Conservation (phyloP, 2,329 filamentous ascomycete species). For the Sarocladiaceae sp. region DNA sequence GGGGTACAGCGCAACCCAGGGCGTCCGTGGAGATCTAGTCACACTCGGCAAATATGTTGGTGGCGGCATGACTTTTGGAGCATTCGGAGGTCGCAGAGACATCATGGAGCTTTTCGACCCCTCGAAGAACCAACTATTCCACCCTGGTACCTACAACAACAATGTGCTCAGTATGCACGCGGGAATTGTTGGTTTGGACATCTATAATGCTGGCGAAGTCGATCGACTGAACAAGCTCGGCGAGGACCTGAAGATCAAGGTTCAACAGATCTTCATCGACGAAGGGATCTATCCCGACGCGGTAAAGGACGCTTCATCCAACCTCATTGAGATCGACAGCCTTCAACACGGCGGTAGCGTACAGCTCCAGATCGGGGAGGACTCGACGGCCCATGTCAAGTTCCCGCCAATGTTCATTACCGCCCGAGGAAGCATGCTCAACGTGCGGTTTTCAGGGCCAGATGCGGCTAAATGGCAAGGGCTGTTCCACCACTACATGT, state of each 20-base stretch:
- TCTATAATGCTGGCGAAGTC: not conserved
- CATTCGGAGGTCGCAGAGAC: slow-evolving; percentile 56
- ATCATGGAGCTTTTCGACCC: slow-evolving; percentile 58
- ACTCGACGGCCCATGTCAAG: too few relatives aligned
- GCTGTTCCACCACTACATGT: not conserved
- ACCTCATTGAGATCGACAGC: too few relatives aligned
- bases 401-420: too few relatives aligned
- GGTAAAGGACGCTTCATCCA: too few relatives aligned
- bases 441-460: not conserved
- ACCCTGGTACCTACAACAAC: slow-evolving; percentile 67
- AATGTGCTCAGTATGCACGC: slow-evolving; percentile 39
- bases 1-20: slow-evolving; percentile 40
- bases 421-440: not conserved
- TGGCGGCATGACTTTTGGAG: slow-evolving; percentile 62
- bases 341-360: too few relatives aligned
- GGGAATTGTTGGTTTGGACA: not conserved
- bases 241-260: not conserved
- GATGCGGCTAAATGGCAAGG: not conserved
- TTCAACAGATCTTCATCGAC: too few relatives aligned
- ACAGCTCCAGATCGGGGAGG: too few relatives aligned
- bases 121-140: slow-evolving; percentile 30
- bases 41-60: slow-evolving; percentile 65
- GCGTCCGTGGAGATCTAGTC: slow-evolving; percentile 54
- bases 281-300: too few relatives aligned
- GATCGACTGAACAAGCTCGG: not conserved